phyloP scores from a whole-genome alignment of 139 green algal genomes.

The Volvox reticuliferus region DNA sequence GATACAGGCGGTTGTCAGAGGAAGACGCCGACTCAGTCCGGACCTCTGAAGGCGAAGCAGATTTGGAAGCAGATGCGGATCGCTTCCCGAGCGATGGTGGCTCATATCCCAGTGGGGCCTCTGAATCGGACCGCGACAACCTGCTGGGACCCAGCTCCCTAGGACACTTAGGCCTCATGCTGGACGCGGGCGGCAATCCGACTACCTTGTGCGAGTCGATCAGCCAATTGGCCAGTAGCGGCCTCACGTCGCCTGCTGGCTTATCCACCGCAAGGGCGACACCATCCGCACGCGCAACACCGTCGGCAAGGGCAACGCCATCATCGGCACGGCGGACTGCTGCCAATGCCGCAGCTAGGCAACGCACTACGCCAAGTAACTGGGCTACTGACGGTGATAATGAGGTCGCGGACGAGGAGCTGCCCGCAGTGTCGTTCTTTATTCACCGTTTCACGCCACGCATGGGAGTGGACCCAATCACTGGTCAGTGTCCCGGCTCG shows the following conservation, averaged over 20 bases:
- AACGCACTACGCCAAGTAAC: too few species aligned
- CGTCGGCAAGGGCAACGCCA: too few species aligned
- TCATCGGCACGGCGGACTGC: too few species aligned
- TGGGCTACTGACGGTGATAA: not conserved
- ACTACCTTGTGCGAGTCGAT: not conserved
- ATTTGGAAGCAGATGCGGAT: not conserved
- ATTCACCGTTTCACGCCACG: not conserved
- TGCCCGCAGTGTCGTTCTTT: constrained; percentile 25
- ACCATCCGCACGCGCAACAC: not conserved
- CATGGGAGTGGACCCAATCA: not conserved
- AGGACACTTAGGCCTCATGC: not conserved
- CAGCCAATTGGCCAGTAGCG: not conserved
- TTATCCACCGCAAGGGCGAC: not conserved
- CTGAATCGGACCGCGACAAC: not conserved
- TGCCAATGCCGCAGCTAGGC: too few species aligned
- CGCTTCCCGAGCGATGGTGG: not conserved
- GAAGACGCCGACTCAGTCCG: not conserved
- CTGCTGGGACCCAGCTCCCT: constrained; percentile 2
- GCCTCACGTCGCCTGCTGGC: not conserved
- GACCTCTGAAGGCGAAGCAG: not conserved
- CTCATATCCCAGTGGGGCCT: not conserved
- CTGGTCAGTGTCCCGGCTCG: too few species aligned
- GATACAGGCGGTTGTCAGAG: not conserved
- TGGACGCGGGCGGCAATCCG: not conserved
- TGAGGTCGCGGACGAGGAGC: not conserved